Conservation (phyloP, 129 eudicot species). For the Artemisia tridentata region DNA sequence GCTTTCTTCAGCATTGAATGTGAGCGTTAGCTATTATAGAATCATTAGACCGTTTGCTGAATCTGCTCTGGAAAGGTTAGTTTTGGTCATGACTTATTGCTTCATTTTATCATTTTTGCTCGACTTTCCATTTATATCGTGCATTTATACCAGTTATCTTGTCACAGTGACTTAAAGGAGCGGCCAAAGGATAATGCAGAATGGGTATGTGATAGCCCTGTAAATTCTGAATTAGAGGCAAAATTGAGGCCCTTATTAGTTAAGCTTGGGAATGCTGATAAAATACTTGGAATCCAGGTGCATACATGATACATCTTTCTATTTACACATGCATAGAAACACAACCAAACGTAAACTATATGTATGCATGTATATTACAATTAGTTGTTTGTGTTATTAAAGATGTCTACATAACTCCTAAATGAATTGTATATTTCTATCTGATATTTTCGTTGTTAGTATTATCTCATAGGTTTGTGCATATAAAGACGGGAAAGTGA, state of each 20-base stretch:
- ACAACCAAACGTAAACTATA: background rate
- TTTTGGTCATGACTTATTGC: conserved; percentile 5
- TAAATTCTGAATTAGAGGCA: conserved; percentile 69
- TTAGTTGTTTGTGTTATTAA: background rate
- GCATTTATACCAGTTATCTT: conserved; percentile 12
- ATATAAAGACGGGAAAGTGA: conserved; percentile 88
- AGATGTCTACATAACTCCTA: background rate
- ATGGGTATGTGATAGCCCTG: conserved; percentile 69
- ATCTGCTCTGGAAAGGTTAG: conserved; percentile 78
- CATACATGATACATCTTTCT: conserved; percentile 9
- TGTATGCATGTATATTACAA: background rate
- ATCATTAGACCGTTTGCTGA: conserved; percentile 97
- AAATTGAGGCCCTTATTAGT: conserved; percentile 63
- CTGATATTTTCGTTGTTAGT: conserved; percentile 29
- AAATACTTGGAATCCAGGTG: conserved; percentile 96
- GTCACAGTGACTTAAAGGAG: conserved; percentile 56
- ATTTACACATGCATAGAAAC: background rate
- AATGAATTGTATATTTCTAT: conserved; percentile 13
- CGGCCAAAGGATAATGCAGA: conserved; percentile 52
- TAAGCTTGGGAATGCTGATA: conserved; percentile 66
- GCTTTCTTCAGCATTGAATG: conserved; percentile 80
- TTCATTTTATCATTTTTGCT: conserved; percentile 3
- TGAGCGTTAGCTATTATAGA: conserved; percentile 62
- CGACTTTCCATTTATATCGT: background rate
- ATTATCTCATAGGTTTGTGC: conserved; percentile 69